Conservation (phyloP, 805 yeast genomes). For the Geotrichum ghanense region DNA sequence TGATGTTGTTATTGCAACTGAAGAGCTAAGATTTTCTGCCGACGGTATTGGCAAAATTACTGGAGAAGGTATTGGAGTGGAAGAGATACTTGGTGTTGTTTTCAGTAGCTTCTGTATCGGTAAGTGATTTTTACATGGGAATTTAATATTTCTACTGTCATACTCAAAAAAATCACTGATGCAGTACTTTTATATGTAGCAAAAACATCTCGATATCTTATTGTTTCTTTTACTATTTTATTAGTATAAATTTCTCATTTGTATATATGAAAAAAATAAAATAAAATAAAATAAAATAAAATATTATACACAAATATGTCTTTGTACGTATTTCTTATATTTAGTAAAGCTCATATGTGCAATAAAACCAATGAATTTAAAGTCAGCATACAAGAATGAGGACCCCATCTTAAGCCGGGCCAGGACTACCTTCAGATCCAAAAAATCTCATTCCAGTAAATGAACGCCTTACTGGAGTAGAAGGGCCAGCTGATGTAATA, state of each 20-base stretch:
- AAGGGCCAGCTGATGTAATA: not conserved
- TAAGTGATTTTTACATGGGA: slow-evolving; percentile 33
- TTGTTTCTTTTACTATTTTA: no score
- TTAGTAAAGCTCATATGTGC: no score
- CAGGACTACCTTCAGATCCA: not conserved
- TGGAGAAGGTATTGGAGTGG: slow-evolving; percentile 79
- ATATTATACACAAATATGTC: no score
- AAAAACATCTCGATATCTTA: no score
- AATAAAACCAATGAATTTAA: not conserved
- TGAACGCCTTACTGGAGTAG: not conserved
- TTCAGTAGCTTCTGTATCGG: slow-evolving; percentile 93
- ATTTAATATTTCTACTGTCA: no score
- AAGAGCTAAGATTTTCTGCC: slow-evolving; percentile 58
- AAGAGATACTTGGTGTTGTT: slow-evolving; percentile 83
- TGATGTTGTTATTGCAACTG: slow-evolving; percentile 74
- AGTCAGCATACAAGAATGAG: not conserved
- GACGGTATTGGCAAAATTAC: slow-evolving; percentile 90
- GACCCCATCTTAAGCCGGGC: not conserved
- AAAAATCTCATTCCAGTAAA: not conserved
- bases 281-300: no score
- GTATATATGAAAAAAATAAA: no score
- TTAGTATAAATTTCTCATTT: no score
- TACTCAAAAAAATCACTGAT: no score
- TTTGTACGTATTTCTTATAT: no score
- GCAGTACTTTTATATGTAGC: no score